phyloP scores from a whole-genome alignment of 2,329 filamentous ascomycete genomes.

The Penicillium sp. region DNA sequence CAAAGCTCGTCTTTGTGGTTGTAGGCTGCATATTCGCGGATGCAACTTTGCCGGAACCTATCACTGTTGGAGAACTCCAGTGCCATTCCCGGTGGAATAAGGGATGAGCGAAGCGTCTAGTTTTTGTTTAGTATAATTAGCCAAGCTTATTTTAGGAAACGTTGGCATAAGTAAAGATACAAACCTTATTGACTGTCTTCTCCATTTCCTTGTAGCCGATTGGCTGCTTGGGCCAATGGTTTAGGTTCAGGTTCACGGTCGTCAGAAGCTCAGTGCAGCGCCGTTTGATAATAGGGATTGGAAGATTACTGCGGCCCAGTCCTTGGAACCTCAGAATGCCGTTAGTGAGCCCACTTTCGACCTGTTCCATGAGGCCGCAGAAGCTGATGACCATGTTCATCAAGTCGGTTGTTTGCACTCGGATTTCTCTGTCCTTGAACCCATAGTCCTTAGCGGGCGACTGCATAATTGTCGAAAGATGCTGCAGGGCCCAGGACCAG shows the following conservation, averaged over 20 bases:
- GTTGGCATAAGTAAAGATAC: not conserved
- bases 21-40: conserved; percentile 10
- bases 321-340: conserved; percentile 3
- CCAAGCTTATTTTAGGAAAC: not conserved
- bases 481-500: conserved; percentile 15
- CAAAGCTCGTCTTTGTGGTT: conserved; percentile 14
- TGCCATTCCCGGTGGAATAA: not conserved
- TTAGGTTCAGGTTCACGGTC: conserved; percentile 13
- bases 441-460: not conserved
- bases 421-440: not conserved
- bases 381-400: not conserved
- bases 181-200: conserved; percentile 6
- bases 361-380: conserved; percentile 6
- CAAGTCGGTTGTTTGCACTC: not conserved
- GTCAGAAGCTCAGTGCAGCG: conserved; percentile 15
- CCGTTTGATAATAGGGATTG: conserved; percentile 3
- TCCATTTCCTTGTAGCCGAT: conserved; percentile 4
- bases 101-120: not conserved
- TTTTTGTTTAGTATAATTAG: not conserved
- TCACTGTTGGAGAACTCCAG: not conserved
- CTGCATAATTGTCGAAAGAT: conserved; percentile 12
- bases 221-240: conserved; percentile 7
- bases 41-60: conserved; percentile 9
- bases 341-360: not conserved
- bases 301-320: not conserved